A percentile compares a stretch with the other conserved stretches of the same genome.
Evolutionary conservation across 768 basidiomycete genomes (phyloP).

Genomic region (Hygrophorus russula): DNA sequence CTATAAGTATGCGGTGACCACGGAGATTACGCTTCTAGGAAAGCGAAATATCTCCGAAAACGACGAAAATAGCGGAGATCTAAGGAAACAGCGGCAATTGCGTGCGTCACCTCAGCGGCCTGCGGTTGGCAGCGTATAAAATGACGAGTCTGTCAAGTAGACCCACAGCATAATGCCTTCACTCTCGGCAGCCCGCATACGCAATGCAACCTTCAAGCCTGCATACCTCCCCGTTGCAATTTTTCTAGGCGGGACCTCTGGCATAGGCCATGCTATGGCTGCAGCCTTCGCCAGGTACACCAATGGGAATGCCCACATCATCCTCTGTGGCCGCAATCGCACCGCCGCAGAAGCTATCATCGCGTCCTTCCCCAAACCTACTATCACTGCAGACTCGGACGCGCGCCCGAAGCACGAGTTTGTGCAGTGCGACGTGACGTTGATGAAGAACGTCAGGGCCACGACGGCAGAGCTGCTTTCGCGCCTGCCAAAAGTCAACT

Average conservation of each 20-base stretch:
- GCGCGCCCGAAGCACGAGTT: slow-evolving; percentile 26
- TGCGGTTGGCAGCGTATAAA: too few species aligned
- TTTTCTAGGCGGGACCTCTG: slow-evolving; percentile 35
- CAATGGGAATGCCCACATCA: slow-evolving; percentile 39
- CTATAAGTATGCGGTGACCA: too few species aligned
- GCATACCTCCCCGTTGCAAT: slow-evolving; percentile 19
- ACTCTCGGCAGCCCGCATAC: slow-evolving; percentile 17
- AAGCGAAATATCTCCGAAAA: too few species aligned
- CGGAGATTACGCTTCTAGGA: too few species aligned
- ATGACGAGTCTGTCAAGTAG: too few species aligned
- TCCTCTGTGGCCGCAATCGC: slow-evolving; percentile 42
- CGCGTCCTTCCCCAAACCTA: slow-evolving; percentile 25
- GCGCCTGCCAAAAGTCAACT: slow-evolving; percentile 37
- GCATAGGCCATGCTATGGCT: slow-evolving; percentile 38
- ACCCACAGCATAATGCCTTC: slow-evolving; percentile 18
- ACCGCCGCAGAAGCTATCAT: slow-evolving; percentile 35
- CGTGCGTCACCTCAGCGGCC: too few species aligned
- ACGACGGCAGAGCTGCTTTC: slow-evolving; percentile 18
- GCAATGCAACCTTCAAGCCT: slow-evolving; percentile 18
- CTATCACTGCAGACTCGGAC: slow-evolving; percentile 5
- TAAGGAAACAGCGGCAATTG: too few species aligned
- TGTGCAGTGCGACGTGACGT: slow-evolving; percentile 37
- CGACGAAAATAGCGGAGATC: too few species aligned
- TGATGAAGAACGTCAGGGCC: slow-evolving; percentile 38
- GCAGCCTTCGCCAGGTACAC: slow-evolving; percentile 33